A percentile compares a stretch with the other conserved stretches of the same genome.
These are phyloP conservation scores for Tympanopsis confertula DNA, from an alignment of 2,329 filamentous ascomycete genomes.

Conservation along the genomic window DNA sequence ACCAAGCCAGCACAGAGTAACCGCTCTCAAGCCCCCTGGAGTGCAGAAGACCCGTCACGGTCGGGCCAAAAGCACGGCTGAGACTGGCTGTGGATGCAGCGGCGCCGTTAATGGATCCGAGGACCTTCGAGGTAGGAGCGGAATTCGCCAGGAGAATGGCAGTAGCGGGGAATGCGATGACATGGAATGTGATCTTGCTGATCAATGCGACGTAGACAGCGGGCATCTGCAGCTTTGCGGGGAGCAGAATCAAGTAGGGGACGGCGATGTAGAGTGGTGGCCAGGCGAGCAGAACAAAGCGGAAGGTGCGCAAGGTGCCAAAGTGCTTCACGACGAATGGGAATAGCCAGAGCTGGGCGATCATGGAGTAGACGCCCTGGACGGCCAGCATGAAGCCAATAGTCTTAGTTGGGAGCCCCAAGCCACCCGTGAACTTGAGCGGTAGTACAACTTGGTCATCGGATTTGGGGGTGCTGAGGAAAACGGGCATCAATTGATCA, in stretches of 20 bases:
- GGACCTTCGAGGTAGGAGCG: constrained; percentile 48
- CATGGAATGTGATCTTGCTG: constrained; percentile 54
- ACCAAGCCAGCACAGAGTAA: constrained; percentile 56
- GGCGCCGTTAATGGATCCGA: constrained; percentile 53
- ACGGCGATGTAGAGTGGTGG: constrained; percentile 47
- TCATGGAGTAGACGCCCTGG: constrained; percentile 55
- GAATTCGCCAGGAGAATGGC: constrained; percentile 54
- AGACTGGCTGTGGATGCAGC: constrained; percentile 55
- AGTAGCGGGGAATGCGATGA: constrained; percentile 52
- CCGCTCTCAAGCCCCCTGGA: constrained; percentile 45
- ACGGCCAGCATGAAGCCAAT: constrained; percentile 54
- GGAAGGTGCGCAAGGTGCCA: constrained; percentile 51
- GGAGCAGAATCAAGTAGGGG: constrained; percentile 47
- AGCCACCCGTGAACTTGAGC: constrained; percentile 54
- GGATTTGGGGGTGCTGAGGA: constrained; percentile 38
- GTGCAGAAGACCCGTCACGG: constrained; percentile 49
- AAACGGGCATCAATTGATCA: constrained; percentile 55
- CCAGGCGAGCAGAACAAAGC: constrained; percentile 46
- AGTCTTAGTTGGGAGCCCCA: constrained; percentile 46
- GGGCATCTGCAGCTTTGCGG: constrained; percentile 29
- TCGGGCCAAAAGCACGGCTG: constrained; percentile 53
- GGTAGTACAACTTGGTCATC: constrained; percentile 18
- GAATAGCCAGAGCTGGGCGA: constrained; percentile 52
- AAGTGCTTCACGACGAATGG: constrained; percentile 45
- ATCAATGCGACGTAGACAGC: constrained; percentile 45